Percentiles rank a stretch among this genome's conserved stretches.
Evolutionary conservation across 2,329 filamentous ascomycete genomes (phyloP).

Genomic region (Alternaria viburni): DNA sequence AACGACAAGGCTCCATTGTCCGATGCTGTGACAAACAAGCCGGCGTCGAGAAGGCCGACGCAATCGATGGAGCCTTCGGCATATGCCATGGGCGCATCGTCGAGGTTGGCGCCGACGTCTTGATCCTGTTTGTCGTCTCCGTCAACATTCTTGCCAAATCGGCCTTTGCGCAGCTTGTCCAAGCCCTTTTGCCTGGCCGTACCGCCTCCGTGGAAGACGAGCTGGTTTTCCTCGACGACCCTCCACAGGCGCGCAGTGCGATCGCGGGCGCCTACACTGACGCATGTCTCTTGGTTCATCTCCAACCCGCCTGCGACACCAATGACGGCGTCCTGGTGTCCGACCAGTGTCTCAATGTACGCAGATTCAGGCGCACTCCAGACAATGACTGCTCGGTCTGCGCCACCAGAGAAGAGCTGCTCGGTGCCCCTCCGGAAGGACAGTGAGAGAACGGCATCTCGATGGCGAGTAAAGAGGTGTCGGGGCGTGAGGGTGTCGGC

Average conservation of each 20-base stretch:
- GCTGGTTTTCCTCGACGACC: constrained; percentile 90
- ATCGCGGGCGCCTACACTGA: constrained; percentile 89
- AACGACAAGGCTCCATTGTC: constrained; percentile 88
- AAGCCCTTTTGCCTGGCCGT: constrained; percentile 48
- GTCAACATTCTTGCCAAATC: constrained; percentile 40
- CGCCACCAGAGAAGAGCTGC: constrained; percentile 88
- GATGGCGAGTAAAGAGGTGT: constrained; percentile 87
- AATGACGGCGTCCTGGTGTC: constrained; percentile 89
- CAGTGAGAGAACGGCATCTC: constrained; percentile 83
- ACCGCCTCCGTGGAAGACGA: constrained; percentile 90
- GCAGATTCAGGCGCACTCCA: constrained; percentile 93
- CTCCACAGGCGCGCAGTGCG: constrained; percentile 94
- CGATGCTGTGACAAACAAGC: constrained; percentile 88
- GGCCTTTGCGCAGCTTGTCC: constrained; percentile 44
- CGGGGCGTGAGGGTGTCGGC: constrained; percentile 78
- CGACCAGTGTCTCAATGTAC: constrained; percentile 94
- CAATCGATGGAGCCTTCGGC: constrained; percentile 88
- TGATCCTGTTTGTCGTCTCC: constrained; percentile 56
- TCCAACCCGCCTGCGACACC: constrained; percentile 67
- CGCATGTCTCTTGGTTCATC: constrained; percentile 83
- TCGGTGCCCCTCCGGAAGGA: constrained; percentile 86
- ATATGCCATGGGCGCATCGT: constrained; percentile 53
- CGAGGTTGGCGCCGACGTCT: constrained; percentile 46
- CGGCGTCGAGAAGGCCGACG: constrained; percentile 86
- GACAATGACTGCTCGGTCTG: constrained; percentile 92